Conservation (phyloP, 331 rosid genomes). For the Rhamnella rubrinervis region DNA sequence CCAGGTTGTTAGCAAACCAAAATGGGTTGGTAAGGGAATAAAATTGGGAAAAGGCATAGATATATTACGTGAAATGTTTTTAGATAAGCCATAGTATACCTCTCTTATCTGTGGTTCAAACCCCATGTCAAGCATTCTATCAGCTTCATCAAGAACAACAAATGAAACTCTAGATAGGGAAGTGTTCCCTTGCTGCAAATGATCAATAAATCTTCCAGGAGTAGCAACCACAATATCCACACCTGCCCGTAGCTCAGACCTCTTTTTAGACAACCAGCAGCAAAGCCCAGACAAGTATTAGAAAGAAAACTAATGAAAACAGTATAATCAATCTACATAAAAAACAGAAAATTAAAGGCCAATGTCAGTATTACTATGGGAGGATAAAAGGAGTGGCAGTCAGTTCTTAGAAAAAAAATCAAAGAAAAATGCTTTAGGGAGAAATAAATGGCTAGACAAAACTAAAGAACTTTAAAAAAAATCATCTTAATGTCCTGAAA, state of each 20-base stretch:
- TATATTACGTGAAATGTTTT: not conserved
- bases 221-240: constrained; percentile 81
- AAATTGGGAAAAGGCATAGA: constrained; percentile 5
- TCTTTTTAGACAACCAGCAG: constrained; percentile 43
- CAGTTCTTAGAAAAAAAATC: constrained; percentile 6
- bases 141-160: constrained; percentile 87
- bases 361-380: not conserved
- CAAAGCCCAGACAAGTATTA: constrained; percentile 9
- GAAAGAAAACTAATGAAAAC: not conserved
- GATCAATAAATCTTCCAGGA: constrained; percentile 90
- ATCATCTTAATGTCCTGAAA: constrained; percentile 8
- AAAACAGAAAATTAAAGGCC: not conserved
- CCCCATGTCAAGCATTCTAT: constrained; percentile 96
- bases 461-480: constrained; percentile 3
- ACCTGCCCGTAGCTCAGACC: constrained; percentile 89
- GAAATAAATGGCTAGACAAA: constrained; percentile 13
- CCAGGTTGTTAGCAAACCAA: not conserved
- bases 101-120: constrained; percentile 84
- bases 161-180: constrained; percentile 75
- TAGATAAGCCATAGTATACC: constrained; percentile 38
- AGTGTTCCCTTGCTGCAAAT: constrained; percentile 87
- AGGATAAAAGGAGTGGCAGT: not conserved
- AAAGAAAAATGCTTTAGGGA: constrained; percentile 7
- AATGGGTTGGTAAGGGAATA: not conserved
- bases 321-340: not conserved